Base-by-base conservation (phyloP, 1,139 yeast species). In the Spathaspora sp. region DNA sequence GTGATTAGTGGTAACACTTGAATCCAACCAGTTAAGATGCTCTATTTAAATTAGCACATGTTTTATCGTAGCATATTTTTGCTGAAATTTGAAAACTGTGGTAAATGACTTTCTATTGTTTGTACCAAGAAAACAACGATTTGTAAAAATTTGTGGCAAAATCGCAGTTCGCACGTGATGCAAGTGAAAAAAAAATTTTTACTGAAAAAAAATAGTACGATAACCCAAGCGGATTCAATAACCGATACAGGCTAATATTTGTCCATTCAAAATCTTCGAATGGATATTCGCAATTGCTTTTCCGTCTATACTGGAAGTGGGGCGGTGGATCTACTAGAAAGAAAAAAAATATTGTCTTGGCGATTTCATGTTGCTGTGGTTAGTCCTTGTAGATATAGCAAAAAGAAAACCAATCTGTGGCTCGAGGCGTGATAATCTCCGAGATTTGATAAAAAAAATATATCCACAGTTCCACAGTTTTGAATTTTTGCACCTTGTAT, bases 141-240 rank as follows among this genome's bases (percentile, higher is more conserved):
- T 31, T 18, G 36, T 31, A 31, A 31, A 31, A 31, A 31, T 31
- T 31, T 31, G 36, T 31, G 36, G 36, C 36, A 31, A 4, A 31
- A 13, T 31, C 36, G 18, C 18, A 31, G 18, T 15, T 31, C 15
- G 17, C 36, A 31, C 36, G 36, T 31, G 36, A 31, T 31, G n/a
- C 34, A 29, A 5, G 7, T 7, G 15, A 31, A 31, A 31, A 11
- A n/a, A 26, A 26, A 11, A 11, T n/a, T 24, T 24, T 24, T 11
- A 11, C 5, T 26, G 10, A 6, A 4, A 11, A 4, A 9, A 26
- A 26, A 26, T 10, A 26, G 29, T 20, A 4, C n/a, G n/a, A n/a
- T n/a, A n/a, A n/a, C n/a, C n/a, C n/a, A n/a, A n/a, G n/a, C 23
- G 23, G 23, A 20, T 4, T 20, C 23, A 20, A 20, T 20, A 20